phyloP scores from a whole-genome alignment of 768 basidiomycete species.

The Psilocybe cubensis region DNA sequence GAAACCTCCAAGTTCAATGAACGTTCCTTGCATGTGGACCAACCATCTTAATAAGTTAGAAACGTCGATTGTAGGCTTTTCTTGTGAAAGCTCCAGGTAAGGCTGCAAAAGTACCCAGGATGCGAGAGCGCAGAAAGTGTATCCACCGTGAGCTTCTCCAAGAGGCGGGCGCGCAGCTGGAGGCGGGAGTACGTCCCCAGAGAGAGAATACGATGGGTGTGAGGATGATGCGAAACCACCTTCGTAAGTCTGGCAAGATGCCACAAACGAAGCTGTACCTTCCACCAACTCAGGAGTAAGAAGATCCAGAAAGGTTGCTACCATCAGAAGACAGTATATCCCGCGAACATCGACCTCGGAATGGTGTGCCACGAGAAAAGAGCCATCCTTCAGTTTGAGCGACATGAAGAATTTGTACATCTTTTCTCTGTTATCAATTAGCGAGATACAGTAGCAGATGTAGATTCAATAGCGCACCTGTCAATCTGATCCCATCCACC shows the following conservation, averaged over 20 bases:
- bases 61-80: slow-evolving; percentile 55
- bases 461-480: slow-evolving; percentile 47
- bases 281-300: slow-evolving; percentile 86
- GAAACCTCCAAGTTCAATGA: slow-evolving; percentile 90
- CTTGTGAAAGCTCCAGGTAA: slow-evolving; percentile 34
- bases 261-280: slow-evolving; percentile 79
- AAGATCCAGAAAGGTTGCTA: slow-evolving; percentile 82
- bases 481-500: slow-evolving; percentile 91
- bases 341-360: slow-evolving; percentile 97
- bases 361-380: slow-evolving; percentile 85
- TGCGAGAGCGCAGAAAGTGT: slow-evolving; percentile 92
- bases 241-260: slow-evolving; percentile 95
- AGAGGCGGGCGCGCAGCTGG: slow-evolving; percentile 60
- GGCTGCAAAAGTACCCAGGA: slow-evolving; percentile 80
- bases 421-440: slow-evolving; percentile 50
- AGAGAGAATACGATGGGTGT: slow-evolving; percentile 61
- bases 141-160: slow-evolving; percentile 97
- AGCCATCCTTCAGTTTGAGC: slow-evolving; percentile 90
- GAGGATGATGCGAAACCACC: slow-evolving; percentile 90
- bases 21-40: slow-evolving; percentile 81
- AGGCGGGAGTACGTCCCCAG: slow-evolving; percentile 35
- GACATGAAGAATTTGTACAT: slow-evolving; percentile 91
- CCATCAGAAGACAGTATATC: slow-evolving; percentile 88
- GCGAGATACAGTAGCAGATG: not conserved
- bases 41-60: slow-evolving; percentile 77